A percentile compares a stretch with the other conserved stretches of the same genome.
These are phyloP conservation scores for Adenanthera pavonina DNA, from an alignment of 306 rosid species.

Conservation along the genomic window DNA sequence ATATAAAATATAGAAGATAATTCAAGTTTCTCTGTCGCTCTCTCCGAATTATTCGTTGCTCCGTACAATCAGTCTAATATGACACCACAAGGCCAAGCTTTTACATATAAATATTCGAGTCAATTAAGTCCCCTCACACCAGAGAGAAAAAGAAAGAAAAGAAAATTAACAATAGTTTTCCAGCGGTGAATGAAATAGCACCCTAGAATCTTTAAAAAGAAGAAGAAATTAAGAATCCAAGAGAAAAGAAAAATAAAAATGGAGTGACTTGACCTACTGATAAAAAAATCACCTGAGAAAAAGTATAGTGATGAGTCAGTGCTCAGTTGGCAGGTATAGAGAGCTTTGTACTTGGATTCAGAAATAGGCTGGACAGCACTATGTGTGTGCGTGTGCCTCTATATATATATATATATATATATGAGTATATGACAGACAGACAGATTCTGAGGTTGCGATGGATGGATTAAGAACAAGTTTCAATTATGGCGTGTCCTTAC, in stretches of 20 bases:
- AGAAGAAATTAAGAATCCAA: constrained; percentile 10
- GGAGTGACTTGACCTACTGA: not conserved
- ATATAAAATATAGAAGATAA: not conserved
- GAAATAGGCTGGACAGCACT: constrained; percentile 37
- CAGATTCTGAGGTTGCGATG: constrained; percentile 12
- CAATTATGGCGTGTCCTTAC: constrained; percentile 26
- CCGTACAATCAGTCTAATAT: not conserved
- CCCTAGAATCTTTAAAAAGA: not conserved
- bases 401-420: too few relatives aligned
- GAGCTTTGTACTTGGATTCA: constrained; percentile 11
- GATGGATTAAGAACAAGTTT: not conserved
- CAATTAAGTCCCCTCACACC: not conserved
- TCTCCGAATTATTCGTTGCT: not conserved
- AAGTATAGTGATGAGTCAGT: not conserved
- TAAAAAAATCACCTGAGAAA: not conserved
- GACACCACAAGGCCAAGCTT: not conserved
- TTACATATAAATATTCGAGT: not conserved
- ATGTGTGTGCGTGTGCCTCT: not conserved
- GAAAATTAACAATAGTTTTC: not conserved
- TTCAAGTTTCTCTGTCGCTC: not conserved
- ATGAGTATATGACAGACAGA: not conserved
- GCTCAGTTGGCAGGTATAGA: not conserved
- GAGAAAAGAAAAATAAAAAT: not conserved
- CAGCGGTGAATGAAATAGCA: not conserved
- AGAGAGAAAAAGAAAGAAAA: not conserved